Evolutionary conservation across 2,329 filamentous ascomycete species (phyloP), one percentile per base, ranked within the genome.

Genomic region (Talaromyces sp.): DNA sequence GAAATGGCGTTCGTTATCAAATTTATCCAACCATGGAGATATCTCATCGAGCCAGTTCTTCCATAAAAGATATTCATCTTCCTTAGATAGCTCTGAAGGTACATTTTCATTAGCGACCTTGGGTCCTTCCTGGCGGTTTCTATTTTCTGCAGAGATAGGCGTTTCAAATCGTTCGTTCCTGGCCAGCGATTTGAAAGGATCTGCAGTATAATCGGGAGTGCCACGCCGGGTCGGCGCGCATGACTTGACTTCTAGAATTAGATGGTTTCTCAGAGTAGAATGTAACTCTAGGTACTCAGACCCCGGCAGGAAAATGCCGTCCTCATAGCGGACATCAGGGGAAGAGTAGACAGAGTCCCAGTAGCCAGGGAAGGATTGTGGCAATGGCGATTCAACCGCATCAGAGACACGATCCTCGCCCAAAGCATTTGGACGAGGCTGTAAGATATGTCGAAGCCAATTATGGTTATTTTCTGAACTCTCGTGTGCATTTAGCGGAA

Each of bases 21-120:
- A 85, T 69, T 84, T 86, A 66, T 86, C 84, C 3, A 86, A 78
- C 82, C 82, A 85, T 27, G 80, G 80, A 3, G 82, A 82, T 47
- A 84, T 79, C 61, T 84, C 78, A 1, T 79, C 78, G 27, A 85
- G 77, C 69, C 83, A 85, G 53, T 83, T 79, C 47, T 80, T 78
- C 40, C 56, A 58, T 36, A 58, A 8, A 16, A 58, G 27, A 58
- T 50, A 58, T 16, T 58, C 56, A 27, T 58, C 56, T 10, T 58
- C 56, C 18, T 58, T 40, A 9, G 56, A 47, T 14, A 58, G 33
- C 5, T 50, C 33, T 6, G 51, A 34, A 6, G 42, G 56, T 16
- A 33, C 18, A 58, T 9, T 58, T 23, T 18, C 28, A 34, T 36
- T 31, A 42, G 47, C 42, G 5, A 27, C 42, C n/a, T n/a, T 40